phyloP scores from a whole-genome alignment of 805 yeast genomes.

The Ogataea naganishii region DNA sequence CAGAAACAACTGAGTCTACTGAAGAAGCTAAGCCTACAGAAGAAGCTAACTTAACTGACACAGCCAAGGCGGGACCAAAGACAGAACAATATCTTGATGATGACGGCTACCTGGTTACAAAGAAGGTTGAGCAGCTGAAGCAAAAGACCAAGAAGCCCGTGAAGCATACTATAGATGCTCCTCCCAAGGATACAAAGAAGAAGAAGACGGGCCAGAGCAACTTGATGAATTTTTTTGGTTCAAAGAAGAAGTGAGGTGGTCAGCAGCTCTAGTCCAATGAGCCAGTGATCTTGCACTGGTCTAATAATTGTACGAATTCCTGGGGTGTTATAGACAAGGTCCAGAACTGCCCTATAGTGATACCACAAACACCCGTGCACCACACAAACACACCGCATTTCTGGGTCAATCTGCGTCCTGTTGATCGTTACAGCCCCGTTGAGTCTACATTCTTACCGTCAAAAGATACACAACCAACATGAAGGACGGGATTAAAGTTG shows the following conservation, averaged over 20 bases:
- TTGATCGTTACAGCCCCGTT: too few relatives aligned
- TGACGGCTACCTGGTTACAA: slow-evolving; percentile 22
- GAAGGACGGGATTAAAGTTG: slow-evolving; percentile 34
- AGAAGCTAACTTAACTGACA: neutral
- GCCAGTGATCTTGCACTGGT: too few relatives aligned
- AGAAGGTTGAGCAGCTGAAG: slow-evolving; percentile 8
- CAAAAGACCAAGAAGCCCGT: slow-evolving; percentile 1
- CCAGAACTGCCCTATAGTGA: too few relatives aligned
- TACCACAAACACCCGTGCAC: too few relatives aligned
- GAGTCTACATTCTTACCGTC: too few relatives aligned
- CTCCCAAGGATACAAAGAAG: slow-evolving; percentile 2
- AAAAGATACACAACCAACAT: neutral
- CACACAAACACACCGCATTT: too few relatives aligned
- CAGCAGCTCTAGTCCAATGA: too few relatives aligned
- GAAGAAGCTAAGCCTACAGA: slow-evolving; percentile 1
- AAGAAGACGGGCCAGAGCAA: slow-evolving; percentile 13
- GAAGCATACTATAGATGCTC: slow-evolving; percentile 6
- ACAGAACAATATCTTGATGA: slow-evolving; percentile 19
- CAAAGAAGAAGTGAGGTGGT: slow-evolving; percentile 10
- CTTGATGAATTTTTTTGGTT: slow-evolving; percentile 25
- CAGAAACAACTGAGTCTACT: neutral
- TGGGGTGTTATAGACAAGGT: too few relatives aligned
- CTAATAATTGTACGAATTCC: too few relatives aligned
- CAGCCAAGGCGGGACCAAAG: slow-evolving; percentile 5
- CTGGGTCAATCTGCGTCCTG: too few relatives aligned